phyloP scores from a whole-genome alignment of 2,329 filamentous ascomycete genomes.

The Talaromyces funiculosus region DNA sequence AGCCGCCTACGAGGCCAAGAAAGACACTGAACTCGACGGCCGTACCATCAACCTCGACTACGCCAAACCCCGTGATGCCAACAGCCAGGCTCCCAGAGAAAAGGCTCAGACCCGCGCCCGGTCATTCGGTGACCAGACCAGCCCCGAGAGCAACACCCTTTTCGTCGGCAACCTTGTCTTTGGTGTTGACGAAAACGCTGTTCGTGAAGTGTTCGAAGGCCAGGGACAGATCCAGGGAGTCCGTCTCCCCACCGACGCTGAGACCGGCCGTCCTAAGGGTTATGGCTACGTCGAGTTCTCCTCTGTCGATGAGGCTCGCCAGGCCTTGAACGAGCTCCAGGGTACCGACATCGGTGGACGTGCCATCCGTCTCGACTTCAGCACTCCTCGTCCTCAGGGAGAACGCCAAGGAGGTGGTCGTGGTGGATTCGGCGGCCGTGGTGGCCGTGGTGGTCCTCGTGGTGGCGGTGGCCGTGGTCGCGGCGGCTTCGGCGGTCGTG shows the following conservation, averaged over 20 bases:
- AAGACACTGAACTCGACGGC: slow-evolving; percentile 67
- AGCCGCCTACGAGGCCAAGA: slow-evolving; percentile 69
- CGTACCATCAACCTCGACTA: slow-evolving; percentile 75
- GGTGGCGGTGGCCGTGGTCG: slow-evolving; percentile 47
- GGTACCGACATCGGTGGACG: slow-evolving; percentile 68
- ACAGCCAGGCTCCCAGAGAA: slow-evolving; percentile 56
- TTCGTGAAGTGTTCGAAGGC: slow-evolving; percentile 68
- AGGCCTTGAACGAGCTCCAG: slow-evolving; percentile 64
- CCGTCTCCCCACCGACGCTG: slow-evolving; percentile 81
- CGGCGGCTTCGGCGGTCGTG: slow-evolving; percentile 24
- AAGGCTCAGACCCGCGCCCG: slow-evolving; percentile 50
- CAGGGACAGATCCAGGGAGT: slow-evolving; percentile 68
- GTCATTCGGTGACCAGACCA: slow-evolving; percentile 69
- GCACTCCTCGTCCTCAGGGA: slow-evolving; percentile 58
- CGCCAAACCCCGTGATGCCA: slow-evolving; percentile 60
- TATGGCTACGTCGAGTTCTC: slow-evolving; percentile 86
- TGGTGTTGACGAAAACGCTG: slow-evolving; percentile 68
- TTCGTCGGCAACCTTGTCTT: slow-evolving; percentile 91
- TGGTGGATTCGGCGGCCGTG: slow-evolving; percentile 43
- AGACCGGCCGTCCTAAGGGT: slow-evolving; percentile 79
- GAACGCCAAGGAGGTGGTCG: slow-evolving; percentile 41
- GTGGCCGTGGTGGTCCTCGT: slow-evolving; percentile 49
- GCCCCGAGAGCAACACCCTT: slow-evolving; percentile 76
- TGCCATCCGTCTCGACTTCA: slow-evolving; percentile 76
- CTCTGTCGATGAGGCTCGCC: slow-evolving; percentile 75